phyloP scores from a whole-genome alignment of 176 grass and related monocot species.

The Poa annua region DNA sequence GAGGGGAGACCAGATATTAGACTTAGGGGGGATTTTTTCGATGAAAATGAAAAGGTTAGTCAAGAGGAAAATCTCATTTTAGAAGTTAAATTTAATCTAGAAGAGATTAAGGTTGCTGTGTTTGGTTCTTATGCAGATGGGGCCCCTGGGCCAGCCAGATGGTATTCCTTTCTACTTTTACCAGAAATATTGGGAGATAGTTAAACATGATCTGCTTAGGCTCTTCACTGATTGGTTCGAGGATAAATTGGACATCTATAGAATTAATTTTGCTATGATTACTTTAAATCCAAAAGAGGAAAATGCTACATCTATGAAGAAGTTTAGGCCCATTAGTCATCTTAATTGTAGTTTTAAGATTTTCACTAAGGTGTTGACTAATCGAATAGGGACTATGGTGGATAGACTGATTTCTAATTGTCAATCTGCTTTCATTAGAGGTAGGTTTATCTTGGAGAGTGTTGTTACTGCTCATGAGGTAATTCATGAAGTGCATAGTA shows the following conservation, averaged over 20 bases:
- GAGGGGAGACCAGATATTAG: no score
- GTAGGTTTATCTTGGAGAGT: background rate
- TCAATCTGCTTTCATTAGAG: background rate
- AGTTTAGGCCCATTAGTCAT: background rate
- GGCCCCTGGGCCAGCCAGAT: background rate
- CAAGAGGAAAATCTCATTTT: no score
- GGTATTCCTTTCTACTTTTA: no score
- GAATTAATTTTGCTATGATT: background rate
- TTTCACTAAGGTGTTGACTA: background rate
- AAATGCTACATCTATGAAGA: background rate
- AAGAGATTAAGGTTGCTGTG: background rate
- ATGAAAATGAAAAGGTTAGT: no score
- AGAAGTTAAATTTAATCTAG: no score
- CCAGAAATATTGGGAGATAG: background rate
- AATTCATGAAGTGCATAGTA: background rate
- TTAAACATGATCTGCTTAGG: fast-evolving
- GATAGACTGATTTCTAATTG: background rate
- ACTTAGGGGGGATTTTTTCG: no score
- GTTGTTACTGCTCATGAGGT: background rate
- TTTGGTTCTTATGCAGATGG: background rate
- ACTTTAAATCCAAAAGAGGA: background rate
- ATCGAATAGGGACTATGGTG: background rate
- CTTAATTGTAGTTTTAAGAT: background rate
- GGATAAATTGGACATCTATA: background rate
- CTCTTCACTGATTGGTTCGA: background rate